Conservation (phyloP, 2,329 filamentous ascomycete genomes). For the Alternaria arbusti region DNA sequence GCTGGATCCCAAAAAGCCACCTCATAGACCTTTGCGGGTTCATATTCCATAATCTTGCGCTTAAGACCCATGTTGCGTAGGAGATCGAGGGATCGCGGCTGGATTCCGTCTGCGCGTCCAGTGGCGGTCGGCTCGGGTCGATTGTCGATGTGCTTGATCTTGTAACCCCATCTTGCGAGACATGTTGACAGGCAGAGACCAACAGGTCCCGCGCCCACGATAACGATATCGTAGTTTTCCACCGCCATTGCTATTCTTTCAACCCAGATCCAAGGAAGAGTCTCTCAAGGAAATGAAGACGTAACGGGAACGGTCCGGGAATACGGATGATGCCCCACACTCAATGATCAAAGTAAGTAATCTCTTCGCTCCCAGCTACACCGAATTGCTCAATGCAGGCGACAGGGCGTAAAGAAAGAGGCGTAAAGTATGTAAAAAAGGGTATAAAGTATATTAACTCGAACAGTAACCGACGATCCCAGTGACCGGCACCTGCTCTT, state of each 20-base stretch:
- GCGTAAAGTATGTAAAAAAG: neutral
- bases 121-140: constrained; percentile 82
- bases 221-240: constrained; percentile 72
- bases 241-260: constrained; percentile 18
- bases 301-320: neutral
- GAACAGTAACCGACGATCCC: constrained; percentile 1
- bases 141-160: constrained; percentile 94
- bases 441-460: neutral
- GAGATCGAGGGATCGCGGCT: constrained; percentile 85
- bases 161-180: constrained; percentile 91
- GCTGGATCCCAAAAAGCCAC: constrained; percentile 70
- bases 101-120: constrained; percentile 88
- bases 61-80: constrained; percentile 90
- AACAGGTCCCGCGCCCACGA: constrained; percentile 87
- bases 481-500: constrained; percentile 3
- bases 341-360: constrained; percentile 11
- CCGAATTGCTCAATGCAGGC: neutral
- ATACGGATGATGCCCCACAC: neutral
- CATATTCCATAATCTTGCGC: constrained; percentile 82
- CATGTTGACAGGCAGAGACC: constrained; percentile 88
- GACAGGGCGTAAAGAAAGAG: neutral
- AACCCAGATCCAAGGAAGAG: neutral
- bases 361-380: neutral
- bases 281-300: neutral
- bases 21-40: constrained; percentile 83